Evolutionary conservation across 805 yeast genomes (phyloP), one percentile per base, ranked within the genome.

Genomic region (Hagleromyces aurorensis): DNA sequence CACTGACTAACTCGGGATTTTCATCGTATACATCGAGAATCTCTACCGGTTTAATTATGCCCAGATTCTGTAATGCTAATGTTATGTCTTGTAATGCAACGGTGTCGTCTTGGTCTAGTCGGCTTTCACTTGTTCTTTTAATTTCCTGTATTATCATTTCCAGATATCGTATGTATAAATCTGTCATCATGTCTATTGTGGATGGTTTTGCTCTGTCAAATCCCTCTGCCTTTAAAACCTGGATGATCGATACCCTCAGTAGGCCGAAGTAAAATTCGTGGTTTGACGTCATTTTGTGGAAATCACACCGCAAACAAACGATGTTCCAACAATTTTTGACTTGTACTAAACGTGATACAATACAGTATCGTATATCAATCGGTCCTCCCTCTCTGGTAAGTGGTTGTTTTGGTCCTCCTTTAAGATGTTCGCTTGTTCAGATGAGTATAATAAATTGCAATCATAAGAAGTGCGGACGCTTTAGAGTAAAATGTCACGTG

Each of bases 161-260:
- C 24, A 89, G 55, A 49, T 76, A 78, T 34, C 79, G 68, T 11
- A 81, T 59, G 49, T 79, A 75, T 2, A 89, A 48, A 46, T 86
- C 96, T 0, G 94, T 77, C n/a, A 86, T 43, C 2, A 76, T 67
- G 47, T 85, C 87, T 7, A 89, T 62, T 1, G 80, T 70, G 6
- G 72, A 64, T 6, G 89, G 82, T 29, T 75, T 66, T 40, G 87
- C 75, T 44, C 75, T 69, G 38, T 84, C 95, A 46, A 86, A 84
- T 0, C 98, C 98, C 17, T 76, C 71, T 0, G 91, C 75, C 38
- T 84, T 75, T 30, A 89, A 65, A 34, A 64, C 51, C 50, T 72
- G 79, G 27, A 70, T 61, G 37, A 70, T 61, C 0, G 76, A 61
- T 25, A 72, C 57, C 21, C 76, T 55, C 18, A 69, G 54, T 11